Evolutionary conservation across 202 grass and related monocot species (phyloP).

Genomic region (Miscanthus sacchariflorus): DNA sequence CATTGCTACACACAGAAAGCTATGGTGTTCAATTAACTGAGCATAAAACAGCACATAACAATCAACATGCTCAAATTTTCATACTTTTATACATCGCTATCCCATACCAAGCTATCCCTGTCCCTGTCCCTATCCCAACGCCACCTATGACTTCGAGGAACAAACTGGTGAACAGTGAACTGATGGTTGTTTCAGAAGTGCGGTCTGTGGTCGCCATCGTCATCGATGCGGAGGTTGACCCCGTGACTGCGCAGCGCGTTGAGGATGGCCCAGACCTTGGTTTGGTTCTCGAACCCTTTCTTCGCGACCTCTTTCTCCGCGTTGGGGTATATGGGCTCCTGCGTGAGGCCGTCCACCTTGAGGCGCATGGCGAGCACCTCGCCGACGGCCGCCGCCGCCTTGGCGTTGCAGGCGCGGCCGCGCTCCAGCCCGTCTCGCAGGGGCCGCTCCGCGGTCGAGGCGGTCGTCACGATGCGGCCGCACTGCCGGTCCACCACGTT

Average conservation of each 20-base stretch:
- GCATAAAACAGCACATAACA: not conserved
- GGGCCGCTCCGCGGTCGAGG: constrained; percentile 78
- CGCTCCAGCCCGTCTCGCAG: constrained; percentile 69
- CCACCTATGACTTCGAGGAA: not conserved
- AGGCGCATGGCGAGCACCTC: constrained; percentile 92
- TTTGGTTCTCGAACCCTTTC: no score
- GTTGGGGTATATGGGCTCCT: constrained; percentile 41
- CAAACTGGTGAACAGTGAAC: not conserved
- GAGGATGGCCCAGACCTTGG: no score
- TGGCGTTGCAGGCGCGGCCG: constrained; percentile 84
- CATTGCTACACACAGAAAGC: not conserved
- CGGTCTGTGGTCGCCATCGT: constrained; percentile 41
- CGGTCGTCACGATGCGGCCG: constrained; percentile 71
- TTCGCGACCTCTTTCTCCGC: no score
- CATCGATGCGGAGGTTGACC: constrained; percentile 68
- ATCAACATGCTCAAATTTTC: not conserved
- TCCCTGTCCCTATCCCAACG: no score
- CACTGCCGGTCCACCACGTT: constrained; percentile 78
- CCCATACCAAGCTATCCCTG: no score
- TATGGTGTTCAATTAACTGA: not conserved
- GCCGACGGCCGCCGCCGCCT: constrained; percentile 79
- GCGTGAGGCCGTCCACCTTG: constrained; percentile 74
- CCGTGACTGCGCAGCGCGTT: constrained; percentile 27
- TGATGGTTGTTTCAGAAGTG: constrained; percentile 32
- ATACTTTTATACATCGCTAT: no score